These are phyloP conservation scores for Acorus gramineus DNA, from an alignment of 106 monocot species.

Conservation along the genomic window DNA sequence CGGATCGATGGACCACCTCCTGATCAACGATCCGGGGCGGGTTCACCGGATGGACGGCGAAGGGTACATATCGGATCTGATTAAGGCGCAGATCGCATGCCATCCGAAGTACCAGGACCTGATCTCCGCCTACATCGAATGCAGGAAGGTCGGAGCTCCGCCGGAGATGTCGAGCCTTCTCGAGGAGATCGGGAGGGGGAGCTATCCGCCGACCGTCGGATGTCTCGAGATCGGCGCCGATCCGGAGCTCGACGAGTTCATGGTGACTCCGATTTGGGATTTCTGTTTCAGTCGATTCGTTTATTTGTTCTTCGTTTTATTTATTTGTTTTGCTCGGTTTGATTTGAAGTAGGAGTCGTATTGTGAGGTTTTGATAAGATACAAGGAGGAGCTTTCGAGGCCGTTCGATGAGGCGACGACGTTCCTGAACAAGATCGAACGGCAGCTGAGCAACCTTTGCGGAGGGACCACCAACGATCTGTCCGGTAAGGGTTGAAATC, in stretches of 20 bases:
- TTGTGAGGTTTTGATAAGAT: conserved; percentile 34
- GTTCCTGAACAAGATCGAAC: conserved; percentile 43
- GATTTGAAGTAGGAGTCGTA: conserved; percentile 31
- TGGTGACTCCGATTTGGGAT: conserved; percentile 29
- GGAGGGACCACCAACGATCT: conserved; percentile 1
- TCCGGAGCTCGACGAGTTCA: conserved; percentile 96
- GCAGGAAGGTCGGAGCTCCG: conserved; percentile 96
- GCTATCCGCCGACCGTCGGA: neutral
- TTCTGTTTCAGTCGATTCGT: neutral
- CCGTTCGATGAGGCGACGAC: conserved; percentile 52
- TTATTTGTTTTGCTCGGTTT: neutral
- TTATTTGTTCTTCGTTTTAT: neutral
- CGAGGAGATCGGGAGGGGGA: conserved; percentile 53
- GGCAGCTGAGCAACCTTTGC: conserved; percentile 53
- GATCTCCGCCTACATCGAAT: conserved; percentile 80
- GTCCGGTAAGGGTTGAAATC: too few relatives aligned
- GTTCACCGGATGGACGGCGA: neutral
- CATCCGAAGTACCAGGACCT: conserved; percentile 77
- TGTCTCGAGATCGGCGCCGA: conserved; percentile 46
- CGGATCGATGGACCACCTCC: neutral
- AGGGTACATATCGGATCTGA: conserved; percentile 32
- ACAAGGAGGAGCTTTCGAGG: conserved; percentile 55
- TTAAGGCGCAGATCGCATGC: conserved; percentile 72
- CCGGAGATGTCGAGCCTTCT: conserved; percentile 59
- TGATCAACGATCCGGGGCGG: neutral